These are phyloP conservation scores for Blastobotrys peoriensis DNA, from an alignment of 805 yeast species.

Conservation along the genomic window DNA sequence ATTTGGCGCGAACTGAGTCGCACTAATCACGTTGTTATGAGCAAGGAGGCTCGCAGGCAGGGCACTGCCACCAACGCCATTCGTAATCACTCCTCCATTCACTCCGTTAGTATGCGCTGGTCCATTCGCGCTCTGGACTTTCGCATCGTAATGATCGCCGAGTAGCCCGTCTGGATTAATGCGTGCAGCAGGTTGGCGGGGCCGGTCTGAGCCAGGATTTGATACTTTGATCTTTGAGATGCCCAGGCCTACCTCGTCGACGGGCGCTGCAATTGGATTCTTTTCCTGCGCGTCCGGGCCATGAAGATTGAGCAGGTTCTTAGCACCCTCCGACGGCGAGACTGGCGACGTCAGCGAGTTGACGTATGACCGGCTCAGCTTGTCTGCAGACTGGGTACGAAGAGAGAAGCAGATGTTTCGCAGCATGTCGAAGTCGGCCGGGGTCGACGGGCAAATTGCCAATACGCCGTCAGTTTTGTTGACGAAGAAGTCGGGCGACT, in stretches of 20 bases:
- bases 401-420: slow-evolving; percentile 27
- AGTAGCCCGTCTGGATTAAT: not conserved
- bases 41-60: not conserved
- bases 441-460: slow-evolving; percentile 21
- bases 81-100: not conserved
- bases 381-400: slow-evolving; percentile 16
- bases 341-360: not conserved
- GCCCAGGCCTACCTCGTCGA: not conserved
- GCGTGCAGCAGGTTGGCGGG: not conserved
- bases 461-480: slow-evolving; percentile 18
- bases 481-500: slow-evolving; percentile 14
- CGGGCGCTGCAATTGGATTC: not conserved
- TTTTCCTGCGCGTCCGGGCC: not conserved
- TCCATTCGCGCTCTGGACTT: not conserved
- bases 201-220: not conserved
- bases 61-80: not conserved
- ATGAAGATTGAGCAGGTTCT: not conserved
- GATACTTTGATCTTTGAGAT: not conserved
- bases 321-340: not conserved
- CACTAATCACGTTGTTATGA: not conserved
- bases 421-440: slow-evolving; percentile 22
- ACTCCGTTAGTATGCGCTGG: not conserved
- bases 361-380: slow-evolving; percentile 1
- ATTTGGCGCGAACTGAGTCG: slow-evolving; percentile 9
- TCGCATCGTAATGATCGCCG: not conserved